Base-by-base conservation (phyloP, 2,329 filamentous ascomycete species). In the Sarocladiaceae sp. region DNA sequence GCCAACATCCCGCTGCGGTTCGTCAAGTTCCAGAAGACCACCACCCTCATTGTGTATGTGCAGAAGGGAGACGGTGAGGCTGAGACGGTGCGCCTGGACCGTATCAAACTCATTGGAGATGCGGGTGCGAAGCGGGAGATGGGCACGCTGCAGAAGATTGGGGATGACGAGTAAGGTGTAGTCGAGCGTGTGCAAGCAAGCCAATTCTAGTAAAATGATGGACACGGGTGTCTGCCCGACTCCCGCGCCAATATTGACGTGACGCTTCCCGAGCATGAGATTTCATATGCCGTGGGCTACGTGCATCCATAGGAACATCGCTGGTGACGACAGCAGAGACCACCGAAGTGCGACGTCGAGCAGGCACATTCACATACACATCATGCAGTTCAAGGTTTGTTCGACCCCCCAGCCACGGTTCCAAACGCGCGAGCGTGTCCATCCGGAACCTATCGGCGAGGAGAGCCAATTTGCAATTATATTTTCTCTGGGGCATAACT, bases 1-100 rank as follows among this genome's bases (percentile, higher is more conserved):
- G 84, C 80, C 12, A 85, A 74, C 55, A 68, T 91, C 44, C 67
- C 76, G 34, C 68, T 97, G 55, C 85, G 90, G 12, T 96, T 91
- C 58, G 93, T 98, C 66, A 96, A 96, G 69, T 98, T 97, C 72
- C 93, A 97, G 68, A 94, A 89, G 59, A 85, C 96, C 44, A 85
- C 81, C 48, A 93, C 83, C 49, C 60, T 98, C 55, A 84, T 95
- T 15, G 55, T 98, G 10, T 98, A 96, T 62, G 82, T 98, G 26
- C 85, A 86, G 44, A 83, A 94, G 60, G 90, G 89, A 2, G 86
- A 91, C 45, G 83, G 82, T 15, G 83, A 88, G 43, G 79, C 83
- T 33, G 90, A 97, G 61, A 90, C 87, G 70, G 83, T 93, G 47
- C 82, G 93, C 46, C 65, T 98, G 41, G 87, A 93, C 65, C 75